A percentile compares a stretch with the other conserved stretches of the same genome.
Evolutionary conservation across 2,329 filamentous ascomycete species (phyloP).

Genomic region (Volutella citrinella): DNA sequence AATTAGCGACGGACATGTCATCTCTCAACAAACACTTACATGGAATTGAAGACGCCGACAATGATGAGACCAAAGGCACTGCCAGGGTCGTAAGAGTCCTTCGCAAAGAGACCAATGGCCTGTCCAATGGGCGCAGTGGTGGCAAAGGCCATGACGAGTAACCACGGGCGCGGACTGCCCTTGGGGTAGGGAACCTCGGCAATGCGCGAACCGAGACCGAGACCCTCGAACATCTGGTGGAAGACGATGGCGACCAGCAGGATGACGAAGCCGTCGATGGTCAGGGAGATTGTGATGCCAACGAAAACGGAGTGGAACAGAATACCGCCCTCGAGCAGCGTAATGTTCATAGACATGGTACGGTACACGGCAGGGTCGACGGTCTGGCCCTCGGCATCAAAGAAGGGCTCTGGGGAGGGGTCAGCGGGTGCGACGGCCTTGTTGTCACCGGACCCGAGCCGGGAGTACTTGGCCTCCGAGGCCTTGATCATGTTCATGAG

Average conservation of each 20-base stretch:
- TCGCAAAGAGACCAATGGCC: constrained; percentile 57
- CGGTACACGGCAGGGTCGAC: constrained; percentile 49
- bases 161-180: constrained; percentile 56
- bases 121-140: constrained; percentile 64
- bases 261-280: constrained; percentile 63
- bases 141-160: constrained; percentile 60
- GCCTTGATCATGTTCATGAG: constrained; percentile 54
- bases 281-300: constrained; percentile 69
- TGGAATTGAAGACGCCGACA: constrained; percentile 64
- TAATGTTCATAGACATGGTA: constrained; percentile 69
- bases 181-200: constrained; percentile 61
- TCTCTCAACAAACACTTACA: constrained; percentile 37
- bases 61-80: constrained; percentile 63
- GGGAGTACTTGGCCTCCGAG: constrained; percentile 13
- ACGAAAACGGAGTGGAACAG: constrained; percentile 78
- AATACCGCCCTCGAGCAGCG: constrained; percentile 73
- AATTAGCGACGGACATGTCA: neutral
- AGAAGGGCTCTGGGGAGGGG: too few relatives aligned
- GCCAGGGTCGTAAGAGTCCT: constrained; percentile 58
- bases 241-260: constrained; percentile 68
- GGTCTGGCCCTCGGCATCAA: constrained; percentile 42
- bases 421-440: constrained; percentile 27
- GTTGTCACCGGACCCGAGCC: constrained; percentile 27
- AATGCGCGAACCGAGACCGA: constrained; percentile 69
- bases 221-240: constrained; percentile 68